Evolutionary conservation across 768 basidiomycete genomes (phyloP), one percentile per base, ranked within the genome.

Genomic region (Pleurotus tuoliensis): DNA sequence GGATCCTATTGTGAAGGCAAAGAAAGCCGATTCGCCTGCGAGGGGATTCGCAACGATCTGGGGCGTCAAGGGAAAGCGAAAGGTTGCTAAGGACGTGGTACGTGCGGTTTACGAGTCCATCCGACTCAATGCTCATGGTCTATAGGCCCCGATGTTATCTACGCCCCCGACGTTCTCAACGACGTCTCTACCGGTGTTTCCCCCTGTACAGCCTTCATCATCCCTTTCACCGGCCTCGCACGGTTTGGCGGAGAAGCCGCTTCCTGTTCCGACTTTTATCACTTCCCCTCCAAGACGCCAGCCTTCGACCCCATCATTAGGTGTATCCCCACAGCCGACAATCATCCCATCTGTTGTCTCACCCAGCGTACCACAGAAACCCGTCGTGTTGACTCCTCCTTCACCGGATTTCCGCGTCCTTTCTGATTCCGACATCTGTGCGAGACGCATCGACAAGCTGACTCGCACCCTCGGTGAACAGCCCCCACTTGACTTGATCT

Each of bases 331-430:
- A 34, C 30, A 3, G 8, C 20, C 41, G n/a, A 22, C 3, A 44
- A 44, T 13, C 41, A 16, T 22, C n/a, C 11, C 41, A 2, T 15
- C 46, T 47, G n/a, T 47, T 18, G 46, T 11, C 46, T 41, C 39
- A 13, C 39, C 51, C n/a, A 44, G 41, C 41, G 20, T 16, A 16
- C 39, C 51, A 34, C 22, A 34, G 20, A 44, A n/a, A 44, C 41
- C 41, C n/a, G 3, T 13, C 11, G 13, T 16, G 7, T 41, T 12
- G 13, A 40, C 22, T 5, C 51, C 48, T 25, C 48, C 51, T 39
- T 53, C 51, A 11, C 51, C 51, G 22, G 51, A 53, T 37, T 53
- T 53, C 51, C 51, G 41, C 24, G 51, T 53, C 24, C 38, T 53
- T n/a, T 53, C 34, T 30, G 51, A 53, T 37, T 37, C 34, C 38